Conservation (phyloP, 2,329 filamentous ascomycete genomes). For the Nemania bipapillata region DNA sequence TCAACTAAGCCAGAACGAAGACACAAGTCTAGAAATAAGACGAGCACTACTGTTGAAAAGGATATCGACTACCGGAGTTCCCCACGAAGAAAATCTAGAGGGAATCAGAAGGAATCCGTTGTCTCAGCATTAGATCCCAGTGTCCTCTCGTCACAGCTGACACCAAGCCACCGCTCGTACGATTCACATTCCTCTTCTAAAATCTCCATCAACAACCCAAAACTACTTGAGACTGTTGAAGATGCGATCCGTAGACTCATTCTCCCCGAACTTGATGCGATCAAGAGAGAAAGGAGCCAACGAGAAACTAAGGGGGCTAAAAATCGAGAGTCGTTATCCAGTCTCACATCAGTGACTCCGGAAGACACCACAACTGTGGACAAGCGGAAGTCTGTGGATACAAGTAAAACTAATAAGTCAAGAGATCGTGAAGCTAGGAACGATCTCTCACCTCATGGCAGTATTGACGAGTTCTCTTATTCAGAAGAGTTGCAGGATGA, state of each 20-base stretch:
- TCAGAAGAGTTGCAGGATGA: constrained; percentile 57
- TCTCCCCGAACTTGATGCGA: constrained; percentile 86
- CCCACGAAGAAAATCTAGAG: constrained; percentile 63
- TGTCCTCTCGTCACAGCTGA: constrained; percentile 64
- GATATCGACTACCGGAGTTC: constrained; percentile 60
- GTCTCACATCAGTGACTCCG: constrained; percentile 64
- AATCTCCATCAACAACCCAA: constrained; percentile 91
- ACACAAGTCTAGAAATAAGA: constrained; percentile 61
- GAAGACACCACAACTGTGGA: constrained; percentile 65
- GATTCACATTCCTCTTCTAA: constrained; percentile 66
- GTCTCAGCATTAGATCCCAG: constrained; percentile 66
- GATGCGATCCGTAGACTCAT: constrained; percentile 91
- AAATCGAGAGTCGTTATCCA: constrained; percentile 70
- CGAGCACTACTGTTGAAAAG: constrained; percentile 62
- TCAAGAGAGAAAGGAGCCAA: constrained; percentile 89
- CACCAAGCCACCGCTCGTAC: constrained; percentile 66
- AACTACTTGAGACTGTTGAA: constrained; percentile 88
- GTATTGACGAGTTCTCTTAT: constrained; percentile 62
- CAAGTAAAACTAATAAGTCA: constrained; percentile 63
- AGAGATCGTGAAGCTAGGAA: constrained; percentile 67
- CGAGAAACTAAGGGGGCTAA: constrained; percentile 66
- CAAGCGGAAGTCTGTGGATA: constrained; percentile 63
- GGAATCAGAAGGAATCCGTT: constrained; percentile 63
- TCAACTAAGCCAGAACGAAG: constrained; percentile 63
- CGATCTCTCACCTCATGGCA: constrained; percentile 63